These are phyloP conservation scores for Saraca asoca DNA, from an alignment of 331 rosid species.

Conservation along the genomic window DNA sequence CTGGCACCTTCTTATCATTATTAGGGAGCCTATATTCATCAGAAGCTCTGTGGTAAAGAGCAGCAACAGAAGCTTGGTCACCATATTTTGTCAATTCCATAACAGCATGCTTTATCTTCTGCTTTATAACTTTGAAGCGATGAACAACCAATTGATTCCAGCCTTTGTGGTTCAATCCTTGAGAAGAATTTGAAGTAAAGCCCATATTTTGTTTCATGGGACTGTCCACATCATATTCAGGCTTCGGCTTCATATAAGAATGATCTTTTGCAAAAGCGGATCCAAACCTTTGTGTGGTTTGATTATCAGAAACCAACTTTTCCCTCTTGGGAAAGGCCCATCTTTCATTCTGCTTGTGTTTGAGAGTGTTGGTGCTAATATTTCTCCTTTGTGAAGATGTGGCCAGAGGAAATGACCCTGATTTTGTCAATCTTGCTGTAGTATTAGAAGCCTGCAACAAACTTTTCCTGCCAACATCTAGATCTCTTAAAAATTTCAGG, in stretches of 20 bases:
- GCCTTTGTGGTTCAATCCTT: constrained; percentile 54
- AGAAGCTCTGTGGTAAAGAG: constrained; percentile 22
- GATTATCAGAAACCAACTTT: constrained; percentile 35
- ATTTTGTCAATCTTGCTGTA: constrained; percentile 58
- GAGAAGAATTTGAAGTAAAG: constrained; percentile 32
- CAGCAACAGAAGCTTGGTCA: constrained; percentile 37
- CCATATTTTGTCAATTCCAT: constrained; percentile 62
- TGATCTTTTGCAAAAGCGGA: constrained; percentile 38
- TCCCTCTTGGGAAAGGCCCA: constrained; percentile 54
- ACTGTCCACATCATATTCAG: constrained; percentile 28
- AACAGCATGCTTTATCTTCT: constrained; percentile 68
- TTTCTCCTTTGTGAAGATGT: constrained; percentile 37
- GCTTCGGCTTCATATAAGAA: constrained; percentile 27
- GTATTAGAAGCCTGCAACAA: constrained; percentile 43
- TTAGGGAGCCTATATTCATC: constrained; percentile 30
- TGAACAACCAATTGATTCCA: constrained; percentile 86
- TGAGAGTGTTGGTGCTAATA: constrained; percentile 52
- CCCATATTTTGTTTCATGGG: constrained; percentile 29
- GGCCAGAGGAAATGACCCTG: constrained; percentile 72
- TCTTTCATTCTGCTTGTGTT: constrained; percentile 70
- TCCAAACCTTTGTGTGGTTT: constrained; percentile 27
- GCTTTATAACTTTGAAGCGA: constrained; percentile 71
- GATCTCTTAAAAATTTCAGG: constrained; percentile 57
- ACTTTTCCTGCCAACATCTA: constrained; percentile 34
- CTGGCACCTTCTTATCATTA: constrained; percentile 43